Base-by-base conservation (phyloP, 345 rosid genomes). In the Sonneratia caseolaris region DNA sequence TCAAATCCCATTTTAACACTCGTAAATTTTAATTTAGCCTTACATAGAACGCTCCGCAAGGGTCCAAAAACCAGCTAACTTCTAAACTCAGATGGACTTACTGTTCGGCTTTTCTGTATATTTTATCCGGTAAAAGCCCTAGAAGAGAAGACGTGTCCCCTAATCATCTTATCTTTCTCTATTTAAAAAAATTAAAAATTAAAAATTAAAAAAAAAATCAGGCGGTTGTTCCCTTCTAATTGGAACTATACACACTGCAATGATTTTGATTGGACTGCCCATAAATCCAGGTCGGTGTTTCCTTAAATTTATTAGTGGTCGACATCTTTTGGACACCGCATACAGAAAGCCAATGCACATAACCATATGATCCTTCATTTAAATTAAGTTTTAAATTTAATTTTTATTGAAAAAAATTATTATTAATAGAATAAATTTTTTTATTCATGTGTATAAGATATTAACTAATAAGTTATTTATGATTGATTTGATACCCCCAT, bases 221-320 rank as follows among this genome's bases (percentile, higher is more conserved):
- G 37, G 71, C 15, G 14, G 47, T 43, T 53, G 57, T 21, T 70
- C 72, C 56, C 11, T 57, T n/a, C n/a, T 10, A n/a, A 16, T 74
- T 12, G 64, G 71, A 70, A 72, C 77, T 71, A 71, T 53, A 51
- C 68, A 37, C n/a, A 42, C 68, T 74, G 57, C 55, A 66, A 74
- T 59, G 42, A 66, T 69, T 74, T 75, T 77, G 81, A 79, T 83
- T 70, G 64, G 82, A 81, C 70, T 38, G 77, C 3, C 76, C 74
- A 37, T 4, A 65, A 81, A 81, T 47, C 9, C 43, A 40, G 15
- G 51, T 13, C 13, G 14, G 14, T n/a, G 22, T 53, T 19, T 53
- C 21, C 21, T 53, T 53, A 2, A 53, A 53, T 57, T 55, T 27
- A 27, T 27, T 27, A 27, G 32, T 27, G 32, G 32, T 27, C 32